These are phyloP conservation scores for Chaetomium strumarium DNA, from an alignment of 2,329 filamentous ascomycete species.

Conservation along the genomic window DNA sequence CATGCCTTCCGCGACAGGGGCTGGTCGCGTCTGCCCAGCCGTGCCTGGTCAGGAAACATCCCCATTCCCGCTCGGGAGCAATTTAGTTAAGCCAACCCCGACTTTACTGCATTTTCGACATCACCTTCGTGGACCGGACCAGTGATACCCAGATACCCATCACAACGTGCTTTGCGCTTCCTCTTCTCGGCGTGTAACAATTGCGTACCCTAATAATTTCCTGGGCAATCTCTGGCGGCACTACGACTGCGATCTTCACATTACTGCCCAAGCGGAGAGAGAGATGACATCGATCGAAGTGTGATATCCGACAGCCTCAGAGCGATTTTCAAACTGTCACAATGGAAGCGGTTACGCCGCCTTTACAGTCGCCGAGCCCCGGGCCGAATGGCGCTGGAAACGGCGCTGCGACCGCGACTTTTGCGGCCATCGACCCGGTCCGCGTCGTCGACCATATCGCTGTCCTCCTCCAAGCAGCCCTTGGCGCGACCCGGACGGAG, in stretches of 20 bases:
- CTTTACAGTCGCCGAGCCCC: conserved; percentile 36
- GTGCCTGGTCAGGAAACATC: too few species aligned
- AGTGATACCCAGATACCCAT: conserved; percentile 19
- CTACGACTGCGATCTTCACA: conserved; percentile 5
- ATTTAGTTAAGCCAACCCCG: too few species aligned
- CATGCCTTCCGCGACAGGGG: too few species aligned
- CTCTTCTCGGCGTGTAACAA: conserved; percentile 11
- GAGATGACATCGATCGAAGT: conserved; percentile 16
- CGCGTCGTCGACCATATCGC: conserved; percentile 66
- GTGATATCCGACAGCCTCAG: conserved; percentile 7
- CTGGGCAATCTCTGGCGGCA: conserved; percentile 3
- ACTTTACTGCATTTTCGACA: background rate
- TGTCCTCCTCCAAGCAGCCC: conserved; percentile 63
- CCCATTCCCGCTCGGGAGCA: too few species aligned
- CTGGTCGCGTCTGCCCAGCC: too few species aligned
- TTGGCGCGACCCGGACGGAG: conserved; percentile 71
- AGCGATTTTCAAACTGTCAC: background rate
- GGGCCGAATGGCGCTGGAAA: conserved; percentile 42
- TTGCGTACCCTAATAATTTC: conserved; percentile 10
- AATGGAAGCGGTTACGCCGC: conserved; percentile 29
- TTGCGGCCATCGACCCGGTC: conserved; percentile 58
- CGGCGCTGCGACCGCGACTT: conserved; percentile 41
- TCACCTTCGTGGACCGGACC: conserved; percentile 9
- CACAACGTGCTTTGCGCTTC: background rate
- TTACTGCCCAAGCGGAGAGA: background rate